Base-by-base conservation (phyloP, 805 yeast genomes). In the Debaryomyces castellii region DNA sequence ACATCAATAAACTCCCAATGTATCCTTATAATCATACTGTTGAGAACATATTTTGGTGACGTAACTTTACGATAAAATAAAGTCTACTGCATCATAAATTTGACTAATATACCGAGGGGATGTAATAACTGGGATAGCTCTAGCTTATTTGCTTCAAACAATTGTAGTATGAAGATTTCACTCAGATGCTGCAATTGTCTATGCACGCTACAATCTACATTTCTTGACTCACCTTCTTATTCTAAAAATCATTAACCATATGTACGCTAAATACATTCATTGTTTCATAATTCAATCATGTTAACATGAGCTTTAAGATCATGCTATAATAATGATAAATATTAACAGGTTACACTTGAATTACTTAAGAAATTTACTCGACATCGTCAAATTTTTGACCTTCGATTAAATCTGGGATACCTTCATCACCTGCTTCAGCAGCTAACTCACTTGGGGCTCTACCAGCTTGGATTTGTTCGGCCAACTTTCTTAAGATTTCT, bases 401-500 rank as follows among this genome's bases (percentile, higher is more conserved):
- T 66, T 86, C 94, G 57, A 89, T 89, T 64, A 92, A 80, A 59
- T 82, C 87, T 53, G 89, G 89, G 57, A 84, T 82, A 55, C 82
- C 86, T 62, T 80, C 87, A 52, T 78, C 83, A 40, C 36, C 77
- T 48, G 69, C 80, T 54, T 65, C 74, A 48, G 73, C 77, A 53
- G 68, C 73, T 51, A 67, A 74, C 52, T 69, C 76, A 39, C 65
- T 67, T 40, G 76, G 80, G 43, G 74, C 74, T 59, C 71, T 78
- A 50, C 77, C 82, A 46, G 74, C 73, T 77, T 89, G 91, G 71
- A 88, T 74, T 71, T 87, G 91, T 74, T 87, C 87, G 52, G 97
- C 97, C 71, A 92, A 79, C 75, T 85, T 81, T 69, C 89, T 85
- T 72, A 92, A 81, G 73, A 89, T 84, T 67, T 85, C 87, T 69